Conservation (phyloP, 2,329 filamentous ascomycete genomes). For the Leptographium flavum region DNA sequence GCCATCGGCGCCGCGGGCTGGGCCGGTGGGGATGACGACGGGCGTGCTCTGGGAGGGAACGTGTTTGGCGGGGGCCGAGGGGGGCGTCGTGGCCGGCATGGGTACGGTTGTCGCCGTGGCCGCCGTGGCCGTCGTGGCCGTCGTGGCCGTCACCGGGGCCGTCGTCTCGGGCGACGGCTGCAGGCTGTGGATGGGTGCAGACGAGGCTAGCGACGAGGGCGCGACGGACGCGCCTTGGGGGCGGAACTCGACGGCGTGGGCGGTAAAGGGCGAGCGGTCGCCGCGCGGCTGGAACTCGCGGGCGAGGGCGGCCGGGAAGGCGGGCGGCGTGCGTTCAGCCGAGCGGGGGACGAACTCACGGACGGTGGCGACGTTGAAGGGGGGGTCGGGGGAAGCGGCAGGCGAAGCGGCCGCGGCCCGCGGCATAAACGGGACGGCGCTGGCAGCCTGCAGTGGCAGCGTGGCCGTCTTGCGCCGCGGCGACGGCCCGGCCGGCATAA, state of each 20-base stretch:
- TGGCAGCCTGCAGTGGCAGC: conserved; percentile 83
- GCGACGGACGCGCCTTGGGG: conserved; percentile 1
- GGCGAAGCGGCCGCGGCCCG: conserved; percentile 25
- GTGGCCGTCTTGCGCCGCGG: conserved; percentile 46
- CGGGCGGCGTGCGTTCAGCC: conserved; percentile 3
- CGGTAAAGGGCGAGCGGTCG: conserved; percentile 11
- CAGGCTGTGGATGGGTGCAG: not conserved
- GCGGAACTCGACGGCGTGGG: conserved; percentile 11
- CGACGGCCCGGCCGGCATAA: conserved; percentile 50
- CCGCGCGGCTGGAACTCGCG: conserved; percentile 9
- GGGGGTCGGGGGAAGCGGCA: conserved; percentile 1
- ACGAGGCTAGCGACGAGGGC: not conserved
- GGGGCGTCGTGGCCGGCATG: not conserved
- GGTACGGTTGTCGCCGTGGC: not conserved
- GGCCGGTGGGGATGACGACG: conserved; percentile 7
- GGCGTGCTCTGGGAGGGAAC: conserved; percentile 5
- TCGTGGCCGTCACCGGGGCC: too few species aligned
- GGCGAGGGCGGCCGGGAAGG: conserved; percentile 5
- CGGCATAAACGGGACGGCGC: conserved; percentile 73
- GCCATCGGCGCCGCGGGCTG: conserved; percentile 4
- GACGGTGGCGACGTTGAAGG: conserved; percentile 44
- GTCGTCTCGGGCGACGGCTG: conserved; percentile 4
- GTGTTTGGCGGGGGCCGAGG: too few species aligned
- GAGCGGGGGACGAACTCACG: conserved; percentile 21
- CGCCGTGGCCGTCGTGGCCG: not conserved